These are phyloP conservation scores for Alternaria postmessia DNA, from an alignment of 2,329 filamentous ascomycete species.

Conservation along the genomic window DNA sequence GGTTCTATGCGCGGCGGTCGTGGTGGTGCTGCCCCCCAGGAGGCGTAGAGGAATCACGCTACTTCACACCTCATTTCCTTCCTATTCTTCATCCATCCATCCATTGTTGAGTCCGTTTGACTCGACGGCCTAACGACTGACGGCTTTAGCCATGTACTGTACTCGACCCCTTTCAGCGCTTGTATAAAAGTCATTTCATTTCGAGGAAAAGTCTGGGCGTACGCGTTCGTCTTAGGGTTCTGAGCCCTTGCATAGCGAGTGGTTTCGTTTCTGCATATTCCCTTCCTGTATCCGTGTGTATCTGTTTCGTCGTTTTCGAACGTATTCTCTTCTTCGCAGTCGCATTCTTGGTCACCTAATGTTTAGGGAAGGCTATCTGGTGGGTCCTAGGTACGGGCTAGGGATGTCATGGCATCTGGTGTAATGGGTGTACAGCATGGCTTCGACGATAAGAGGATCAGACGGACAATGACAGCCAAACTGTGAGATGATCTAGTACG, in stretches of 20 bases:
- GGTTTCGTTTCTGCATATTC: constrained; percentile 45
- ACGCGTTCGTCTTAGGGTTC: constrained; percentile 38
- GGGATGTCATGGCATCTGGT: constrained; percentile 25
- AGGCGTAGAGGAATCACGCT: constrained; percentile 36
- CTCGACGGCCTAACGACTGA: constrained; percentile 42
- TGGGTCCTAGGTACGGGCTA: constrained; percentile 26
- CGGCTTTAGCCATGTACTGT: constrained; percentile 50
- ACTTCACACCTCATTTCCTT: constrained; percentile 12
- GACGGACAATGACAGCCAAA: constrained; percentile 19
- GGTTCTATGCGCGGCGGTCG: constrained; percentile 64
- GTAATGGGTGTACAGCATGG: constrained; percentile 34
- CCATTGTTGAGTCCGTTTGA: constrained; percentile 26
- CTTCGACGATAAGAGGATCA: constrained; percentile 20
- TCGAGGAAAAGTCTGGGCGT: constrained; percentile 48
- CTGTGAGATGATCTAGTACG: constrained; percentile 17
- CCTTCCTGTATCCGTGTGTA: constrained; percentile 39
- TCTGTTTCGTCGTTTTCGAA: constrained; percentile 30
- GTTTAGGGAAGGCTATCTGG: constrained; percentile 41
- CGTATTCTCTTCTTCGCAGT: constrained; percentile 35
- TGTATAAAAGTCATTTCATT: constrained; percentile 50
- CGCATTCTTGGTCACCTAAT: constrained; percentile 36
- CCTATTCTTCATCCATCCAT: constrained; percentile 16
- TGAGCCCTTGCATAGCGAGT: constrained; percentile 52
- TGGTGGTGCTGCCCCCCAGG: constrained; percentile 42
- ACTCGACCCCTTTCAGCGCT: constrained; percentile 43